A percentile compares a stretch with the other conserved stretches of the same genome.
These are phyloP conservation scores for Panaeolus papilionaceus DNA, from an alignment of 768 basidiomycete genomes.

Conservation along the genomic window DNA sequence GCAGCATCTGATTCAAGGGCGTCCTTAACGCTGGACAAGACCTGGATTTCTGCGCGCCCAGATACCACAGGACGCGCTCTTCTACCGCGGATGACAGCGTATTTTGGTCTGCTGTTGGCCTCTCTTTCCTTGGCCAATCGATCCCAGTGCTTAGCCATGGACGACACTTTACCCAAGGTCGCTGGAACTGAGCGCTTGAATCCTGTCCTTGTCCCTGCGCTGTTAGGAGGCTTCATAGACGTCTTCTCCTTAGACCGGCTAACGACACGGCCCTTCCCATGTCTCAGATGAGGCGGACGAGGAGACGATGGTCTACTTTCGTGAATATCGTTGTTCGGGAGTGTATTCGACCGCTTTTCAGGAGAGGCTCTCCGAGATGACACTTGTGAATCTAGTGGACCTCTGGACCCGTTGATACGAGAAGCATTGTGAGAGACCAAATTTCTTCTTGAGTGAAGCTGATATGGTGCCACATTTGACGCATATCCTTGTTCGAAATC, in stretches of 20 bases:
- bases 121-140: conserved; percentile 79
- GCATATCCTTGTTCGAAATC: conserved; percentile 94
- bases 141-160: conserved; percentile 91
- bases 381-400: conserved; percentile 57
- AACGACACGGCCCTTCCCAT: conserved; percentile 43
- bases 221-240: conserved; percentile 50
- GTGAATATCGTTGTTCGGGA: conserved; percentile 45
- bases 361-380: conserved; percentile 75
- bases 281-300: conserved; percentile 37
- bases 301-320: conserved; percentile 55
- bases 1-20: conserved; percentile 82
- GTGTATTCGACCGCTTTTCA: conserved; percentile 60
- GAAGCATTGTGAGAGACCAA: conserved; percentile 41
- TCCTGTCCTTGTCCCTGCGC: conserved; percentile 51
- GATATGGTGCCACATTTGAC: conserved; percentile 87
- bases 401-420: conserved; percentile 62
- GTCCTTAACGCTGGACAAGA: conserved; percentile 89
- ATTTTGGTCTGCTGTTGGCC: conserved; percentile 69
- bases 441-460: conserved; percentile 59
- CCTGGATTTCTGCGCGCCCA: conserved; percentile 86
- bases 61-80: conserved; percentile 91
- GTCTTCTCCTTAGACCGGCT: conserved; percentile 48
- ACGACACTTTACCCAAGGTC: conserved; percentile 77
- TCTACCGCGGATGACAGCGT: conserved; percentile 86
- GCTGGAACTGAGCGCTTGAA: conserved; percentile 58